Base-by-base conservation (phyloP, 495 filamentous ascomycete species). In the Lasiosphaeria hispida region DNA sequence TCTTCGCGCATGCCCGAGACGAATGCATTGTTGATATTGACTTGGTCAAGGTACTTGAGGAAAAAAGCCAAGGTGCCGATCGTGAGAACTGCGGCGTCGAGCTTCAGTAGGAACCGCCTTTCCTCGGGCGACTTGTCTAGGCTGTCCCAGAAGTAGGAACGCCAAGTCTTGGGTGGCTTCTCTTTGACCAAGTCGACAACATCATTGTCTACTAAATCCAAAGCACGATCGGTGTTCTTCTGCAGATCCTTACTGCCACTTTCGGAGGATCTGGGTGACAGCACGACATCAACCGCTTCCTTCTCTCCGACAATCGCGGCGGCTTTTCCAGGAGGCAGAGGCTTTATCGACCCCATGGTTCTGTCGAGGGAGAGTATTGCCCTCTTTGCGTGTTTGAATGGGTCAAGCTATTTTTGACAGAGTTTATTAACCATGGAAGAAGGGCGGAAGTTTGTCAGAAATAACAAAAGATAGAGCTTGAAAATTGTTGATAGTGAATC, bases 101-200 rank as follows among this genome's bases (percentile, higher is more conserved):
- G 63, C 63, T 87, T 87, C 58, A 83, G 80, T 10, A 87, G 59
- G 54, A 87, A 78, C 13, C 77, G 72, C 10, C 82, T 76, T 62
- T 87, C 84, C 48, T 83, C 79, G 0, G 81, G 78, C 1, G 82
- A 77, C 61, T 85, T 85, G 57, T 85, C 83, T 34, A 85, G 75
- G 3, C 78, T 83, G 60, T 86, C 82, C 84, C 84, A 86, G 47
- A 86, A 58, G 49, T 75, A 71, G 14, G 71, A 74, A 34, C 61
- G 58, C 74, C 72, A 77, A 40, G 63, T 74, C 44, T 44, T 61
- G n/a, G 69, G 68, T 0, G 69, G 69, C 6, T 64, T 58, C 14
- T 63, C 55, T 33, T 58, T 41, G 18, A 63, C 61, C 4, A 61
- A 45, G 13, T 55, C 48, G n/a, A 14, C 40, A 42, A 42, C 40